Evolutionary conservation across 176 grass and related monocot genomes (phyloP).

Genomic region (Juncus inflexus): DNA sequence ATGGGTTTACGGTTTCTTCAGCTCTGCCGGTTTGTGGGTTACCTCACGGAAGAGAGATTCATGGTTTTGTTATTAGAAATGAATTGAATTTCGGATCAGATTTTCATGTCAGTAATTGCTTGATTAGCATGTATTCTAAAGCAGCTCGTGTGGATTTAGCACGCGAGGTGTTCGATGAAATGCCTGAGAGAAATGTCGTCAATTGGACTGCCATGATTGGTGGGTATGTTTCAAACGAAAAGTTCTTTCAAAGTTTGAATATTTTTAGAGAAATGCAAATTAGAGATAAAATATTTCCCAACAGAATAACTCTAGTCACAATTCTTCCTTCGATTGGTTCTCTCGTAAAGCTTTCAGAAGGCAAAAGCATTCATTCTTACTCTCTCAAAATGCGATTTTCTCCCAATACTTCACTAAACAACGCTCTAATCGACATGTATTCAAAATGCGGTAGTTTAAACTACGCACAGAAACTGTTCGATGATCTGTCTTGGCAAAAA

Average conservation of each 20-base stretch:
- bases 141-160: constrained; percentile 25
- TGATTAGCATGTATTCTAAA: constrained; percentile 64
- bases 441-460: constrained; percentile 46
- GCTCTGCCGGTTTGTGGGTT: constrained; percentile 25
- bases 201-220: constrained; percentile 55
- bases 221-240: constrained; percentile 37
- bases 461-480: constrained; percentile 46
- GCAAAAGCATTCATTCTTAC: constrained; percentile 49
- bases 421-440: constrained; percentile 59
- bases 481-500: constrained; percentile 50
- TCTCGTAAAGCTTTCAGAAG: constrained; percentile 26
- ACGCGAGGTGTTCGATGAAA: constrained; percentile 21
- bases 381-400: constrained; percentile 29
- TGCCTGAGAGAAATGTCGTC: constrained; percentile 43
- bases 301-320: constrained; percentile 45
- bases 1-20: constrained; percentile 47
- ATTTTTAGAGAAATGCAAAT: constrained; percentile 47
- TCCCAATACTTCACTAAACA: constrained; percentile 38
- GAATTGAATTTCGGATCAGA: constrained; percentile 28
- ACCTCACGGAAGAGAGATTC: constrained; percentile 41
- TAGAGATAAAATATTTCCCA: constrained; percentile 28
- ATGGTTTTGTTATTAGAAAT: constrained; percentile 38
- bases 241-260: constrained; percentile 31
- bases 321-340: constrained; percentile 39
- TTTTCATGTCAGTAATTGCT: constrained; percentile 50